Base-by-base conservation (phyloP, 352 stramenopile genomes). In the Phytophthora brassicae region DNA sequence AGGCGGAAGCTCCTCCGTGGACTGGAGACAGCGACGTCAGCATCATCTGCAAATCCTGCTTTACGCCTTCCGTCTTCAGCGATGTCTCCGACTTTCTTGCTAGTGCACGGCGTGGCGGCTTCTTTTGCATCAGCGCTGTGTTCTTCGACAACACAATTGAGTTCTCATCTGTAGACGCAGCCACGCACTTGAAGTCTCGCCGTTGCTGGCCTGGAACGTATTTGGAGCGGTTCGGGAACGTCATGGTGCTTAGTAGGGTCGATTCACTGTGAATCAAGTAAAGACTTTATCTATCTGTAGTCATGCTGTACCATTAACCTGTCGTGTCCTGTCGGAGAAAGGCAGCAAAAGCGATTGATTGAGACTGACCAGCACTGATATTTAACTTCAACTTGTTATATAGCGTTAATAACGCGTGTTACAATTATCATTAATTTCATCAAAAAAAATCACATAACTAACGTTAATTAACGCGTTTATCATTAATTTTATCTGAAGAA, bases 221-320 rank as follows among this genome's bases (percentile, higher is more conserved):
- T 48, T 72, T 69, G 45, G 39, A 4, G 36, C 74, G 78, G 59
- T 90, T 89, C 16, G 82, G 80, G 17, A 90, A 72, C 66, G 82
- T 86, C 80, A 89, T 91, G 50, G 22, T 26, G 23, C 26, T 42
- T 31, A 31, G 26, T 31, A 9, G 26, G 4, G 26, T 8, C 8
- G 4, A 8, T 31, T 31, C 26, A 31, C 26, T 31, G 26, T 31
- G 26, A 31, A 31, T n/a, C n/a, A n/a, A n/a, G n/a, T n/a, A 8
- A n/a, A 28, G 12, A 33, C 24, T 64, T 23, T 64, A 16, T 39
- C 16, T 31, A 38, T 53, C 56, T 50, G 39, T 48, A n/a, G n/a
- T 31, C 39, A 51, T 3, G 11, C 16, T 4, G 36, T 16, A n/a
- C 33, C 9, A 19, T 16, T 39, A 19, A 14, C 17, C 12, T n/a